Percentiles rank a stretch among this genome's conserved stretches.
These are phyloP conservation scores for Candida nonsorbophila DNA, from an alignment of 805 yeast species.

Conservation along the genomic window DNA sequence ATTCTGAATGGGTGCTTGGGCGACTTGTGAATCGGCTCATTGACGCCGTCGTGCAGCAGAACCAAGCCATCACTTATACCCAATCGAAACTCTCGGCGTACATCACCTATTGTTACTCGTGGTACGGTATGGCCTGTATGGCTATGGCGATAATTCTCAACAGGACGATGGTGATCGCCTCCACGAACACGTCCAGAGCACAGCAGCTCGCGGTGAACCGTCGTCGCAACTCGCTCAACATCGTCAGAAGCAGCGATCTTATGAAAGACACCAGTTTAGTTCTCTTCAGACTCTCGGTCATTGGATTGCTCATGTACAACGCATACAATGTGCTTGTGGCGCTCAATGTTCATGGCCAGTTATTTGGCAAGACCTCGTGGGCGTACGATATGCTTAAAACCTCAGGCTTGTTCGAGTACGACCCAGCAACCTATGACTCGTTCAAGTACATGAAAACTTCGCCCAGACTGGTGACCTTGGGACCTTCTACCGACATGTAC, in stretches of 20 bases:
- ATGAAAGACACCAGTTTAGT: conserved; percentile 16
- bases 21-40: too few species aligned
- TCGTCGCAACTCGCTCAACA: conserved; percentile 6
- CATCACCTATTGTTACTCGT: conserved; percentile 28
- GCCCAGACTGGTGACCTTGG: conserved; percentile 23
- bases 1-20: too few species aligned
- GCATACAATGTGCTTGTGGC: conserved; percentile 24
- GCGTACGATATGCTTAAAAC: conserved; percentile 10
- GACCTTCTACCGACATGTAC: conserved; percentile 49
- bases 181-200: conserved; percentile 21
- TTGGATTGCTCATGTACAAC: conserved; percentile 19
- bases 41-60: conserved; percentile 12
- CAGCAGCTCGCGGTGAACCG: conserved; percentile 15
- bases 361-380: conserved; percentile 9
- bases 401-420: conserved; percentile 17
- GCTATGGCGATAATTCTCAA: conserved; percentile 33
- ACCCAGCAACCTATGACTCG: conserved; percentile 12
- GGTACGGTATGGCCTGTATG: conserved; percentile 33
- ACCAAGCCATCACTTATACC: conserved; percentile 3
- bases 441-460: conserved; percentile 26
- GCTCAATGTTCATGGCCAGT: conserved; percentile 18
- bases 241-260: conserved; percentile 10
- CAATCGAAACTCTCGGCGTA: conserved; percentile 7
- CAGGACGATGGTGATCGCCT: conserved; percentile 32
- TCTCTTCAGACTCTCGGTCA: conserved; percentile 22